Evolutionary conservation across 352 stramenopile genomes (phyloP), one percentile per base, ranked within the genome.

Genomic region (Globisporangium viniferum): DNA sequence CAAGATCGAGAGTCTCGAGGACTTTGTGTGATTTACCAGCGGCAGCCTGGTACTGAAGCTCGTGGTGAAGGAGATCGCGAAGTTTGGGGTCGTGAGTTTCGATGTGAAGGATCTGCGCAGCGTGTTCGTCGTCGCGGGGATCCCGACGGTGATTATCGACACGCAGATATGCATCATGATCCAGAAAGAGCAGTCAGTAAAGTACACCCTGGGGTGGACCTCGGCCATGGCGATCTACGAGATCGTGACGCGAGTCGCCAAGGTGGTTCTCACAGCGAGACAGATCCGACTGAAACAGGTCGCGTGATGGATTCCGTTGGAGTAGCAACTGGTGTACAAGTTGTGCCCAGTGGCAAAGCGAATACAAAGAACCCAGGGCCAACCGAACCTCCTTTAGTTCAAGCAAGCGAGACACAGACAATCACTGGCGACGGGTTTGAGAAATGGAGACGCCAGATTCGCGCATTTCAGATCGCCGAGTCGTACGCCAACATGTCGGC

Each of bases 401-500:
- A 46, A 46, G 4, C 12, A 46, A 4, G 39, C 4, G 39, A 46
- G 39, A 3, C 39, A 5, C 39, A 46, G 7, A 18, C 48, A 27
- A 22, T 6, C 29, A 54, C n/a, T 5, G 48, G 14, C 29, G 49
- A 31, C 27, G 39, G 12, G 39, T 82, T 82, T 4, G 56, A 75
- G 5, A 33, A 69, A 24, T 82, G 77, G 73, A 62, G 60, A 15
- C 56, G 55, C 24, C 72, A 71, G 7, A 44, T 71, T 8, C 29
- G 82, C 1, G 59, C 68, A 1, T 75, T 79, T 27, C 69, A 84
- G 36, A 74, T 76, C 15, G 73, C 75, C 0, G 79, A 87, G 51
- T 22, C 70, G 14, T 80, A 77, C 36, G 71, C 77, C 20, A 72
- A 84, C 51, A 84, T 86, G 77, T 80, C 80, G 44, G 73, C 79